Percentiles rank a stretch among this genome's conserved stretches.
Conservation (phyloP, 2,329 filamentous ascomycete species). For the Diaporthe citri region DNA sequence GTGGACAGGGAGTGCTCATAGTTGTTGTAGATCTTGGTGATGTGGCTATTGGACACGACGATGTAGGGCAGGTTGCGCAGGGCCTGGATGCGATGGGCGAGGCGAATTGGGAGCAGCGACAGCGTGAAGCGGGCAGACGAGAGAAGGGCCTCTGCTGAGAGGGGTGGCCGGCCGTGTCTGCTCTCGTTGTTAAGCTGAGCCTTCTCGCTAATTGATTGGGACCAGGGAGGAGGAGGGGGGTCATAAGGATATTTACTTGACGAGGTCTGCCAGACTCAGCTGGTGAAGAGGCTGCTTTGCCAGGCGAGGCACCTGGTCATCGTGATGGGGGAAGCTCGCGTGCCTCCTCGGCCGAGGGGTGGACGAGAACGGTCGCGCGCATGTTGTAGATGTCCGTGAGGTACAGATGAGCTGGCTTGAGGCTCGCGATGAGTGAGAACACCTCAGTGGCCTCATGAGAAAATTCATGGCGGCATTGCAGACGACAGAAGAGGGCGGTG, state of each 20-base stretch:
- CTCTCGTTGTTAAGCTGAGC: neutral
- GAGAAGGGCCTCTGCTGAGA: constrained; percentile 83
- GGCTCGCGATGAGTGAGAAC: constrained; percentile 45
- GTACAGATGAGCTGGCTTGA: constrained; percentile 17
- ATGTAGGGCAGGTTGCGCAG: constrained; percentile 96
- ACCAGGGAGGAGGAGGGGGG: constrained; percentile 28
- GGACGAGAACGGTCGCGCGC: constrained; percentile 34
- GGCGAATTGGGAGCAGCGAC: constrained; percentile 88
- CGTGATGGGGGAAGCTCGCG: constrained; percentile 63
- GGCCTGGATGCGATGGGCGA: constrained; percentile 94
- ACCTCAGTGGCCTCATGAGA: constrained; percentile 55
- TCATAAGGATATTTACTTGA: constrained; percentile 72
- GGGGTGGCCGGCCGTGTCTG: constrained; percentile 83
- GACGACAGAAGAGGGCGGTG: constrained; percentile 12
- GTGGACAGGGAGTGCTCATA: constrained; percentile 95
- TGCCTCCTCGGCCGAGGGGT: constrained; percentile 20
- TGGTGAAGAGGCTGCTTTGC: constrained; percentile 83
- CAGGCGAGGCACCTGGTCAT: constrained; percentile 83
- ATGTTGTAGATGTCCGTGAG: constrained; percentile 20
- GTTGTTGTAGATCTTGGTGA: constrained; percentile 94
- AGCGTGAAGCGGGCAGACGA: constrained; percentile 96
- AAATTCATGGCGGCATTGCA: constrained; percentile 61
- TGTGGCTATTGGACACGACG: constrained; percentile 96
- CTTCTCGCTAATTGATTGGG: neutral
- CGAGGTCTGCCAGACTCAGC: constrained; percentile 87